These are phyloP conservation scores for Syzygium jambos DNA, from an alignment of 345 rosid genomes.

Conservation along the genomic window DNA sequence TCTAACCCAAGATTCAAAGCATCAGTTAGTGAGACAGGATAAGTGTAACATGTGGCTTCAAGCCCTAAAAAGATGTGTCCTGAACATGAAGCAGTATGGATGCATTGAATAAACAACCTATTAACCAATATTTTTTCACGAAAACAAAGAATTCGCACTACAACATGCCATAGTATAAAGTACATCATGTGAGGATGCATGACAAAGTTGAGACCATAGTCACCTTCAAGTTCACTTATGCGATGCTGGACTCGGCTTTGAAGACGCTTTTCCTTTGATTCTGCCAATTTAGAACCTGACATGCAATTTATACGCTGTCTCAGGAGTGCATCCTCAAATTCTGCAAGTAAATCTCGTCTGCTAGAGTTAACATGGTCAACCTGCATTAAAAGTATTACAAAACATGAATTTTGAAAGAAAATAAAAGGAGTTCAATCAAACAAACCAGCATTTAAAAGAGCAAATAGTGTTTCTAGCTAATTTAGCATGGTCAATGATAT, in stretches of 20 bases:
- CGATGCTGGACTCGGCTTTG: constrained; percentile 64
- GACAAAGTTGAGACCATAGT: background rate
- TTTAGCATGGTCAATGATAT: background rate
- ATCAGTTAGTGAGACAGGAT: background rate
- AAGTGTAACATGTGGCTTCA: background rate
- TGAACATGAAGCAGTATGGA: background rate
- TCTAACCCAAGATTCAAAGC: constrained; percentile 38
- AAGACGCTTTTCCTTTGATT: constrained; percentile 42
- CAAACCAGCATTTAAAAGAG: background rate
- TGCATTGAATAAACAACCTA: background rate
- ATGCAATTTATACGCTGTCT: constrained; percentile 46
- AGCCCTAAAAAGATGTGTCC: background rate
- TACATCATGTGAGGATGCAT: background rate
- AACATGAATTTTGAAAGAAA: background rate
- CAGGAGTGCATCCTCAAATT: constrained; percentile 77
- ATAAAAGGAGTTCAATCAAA: background rate
- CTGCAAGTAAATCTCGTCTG: constrained; percentile 61
- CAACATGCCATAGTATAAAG: background rate
- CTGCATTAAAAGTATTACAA: constrained; percentile 16
- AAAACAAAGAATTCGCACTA: background rate
- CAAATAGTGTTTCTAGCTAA: background rate
- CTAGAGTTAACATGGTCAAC: constrained; percentile 19
- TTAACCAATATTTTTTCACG: background rate
- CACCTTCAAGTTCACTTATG: constrained; percentile 83
- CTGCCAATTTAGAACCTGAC: constrained; percentile 44